A percentile compares a stretch with the other conserved stretches of the same genome.
Conservation (phyloP, 768 basidiomycete genomes). For the Rhodotorula kratochvilovae region DNA sequence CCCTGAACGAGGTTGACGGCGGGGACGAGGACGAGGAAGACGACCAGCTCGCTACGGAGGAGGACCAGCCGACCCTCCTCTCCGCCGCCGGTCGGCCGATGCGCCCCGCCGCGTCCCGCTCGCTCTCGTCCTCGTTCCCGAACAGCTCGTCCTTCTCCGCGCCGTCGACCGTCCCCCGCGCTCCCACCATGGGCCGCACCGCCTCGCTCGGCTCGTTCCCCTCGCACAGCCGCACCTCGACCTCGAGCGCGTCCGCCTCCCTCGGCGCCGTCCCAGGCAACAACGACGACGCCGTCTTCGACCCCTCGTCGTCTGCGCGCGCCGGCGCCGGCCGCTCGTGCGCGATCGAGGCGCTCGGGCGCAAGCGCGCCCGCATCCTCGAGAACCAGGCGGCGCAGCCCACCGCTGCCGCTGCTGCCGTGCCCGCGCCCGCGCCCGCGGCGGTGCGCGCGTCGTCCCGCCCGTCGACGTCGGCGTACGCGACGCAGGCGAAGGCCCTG, state of each 20-base stretch:
- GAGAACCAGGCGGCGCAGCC: background rate
- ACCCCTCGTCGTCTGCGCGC: background rate
- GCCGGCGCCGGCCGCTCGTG: constrained; percentile 16
- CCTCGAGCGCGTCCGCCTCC: background rate
- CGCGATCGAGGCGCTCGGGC: constrained; percentile 23
- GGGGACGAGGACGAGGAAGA: background rate
- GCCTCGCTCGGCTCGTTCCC: constrained; percentile 5
- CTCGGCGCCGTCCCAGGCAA: background rate
- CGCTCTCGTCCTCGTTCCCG: background rate
- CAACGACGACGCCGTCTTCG: background rate
- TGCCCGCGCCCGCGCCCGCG: background rate
- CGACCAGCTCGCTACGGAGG: background rate
- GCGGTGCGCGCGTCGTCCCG: background rate
- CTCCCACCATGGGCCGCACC: background rate
- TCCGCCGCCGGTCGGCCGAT: background rate
- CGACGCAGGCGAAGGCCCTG: background rate
- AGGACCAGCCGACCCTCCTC: background rate
- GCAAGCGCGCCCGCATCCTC: constrained; percentile 24
- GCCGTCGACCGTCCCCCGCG: background rate
- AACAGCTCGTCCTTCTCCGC: background rate
- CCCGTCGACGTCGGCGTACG: background rate
- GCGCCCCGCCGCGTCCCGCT: constrained; percentile 5
- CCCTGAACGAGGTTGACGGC: background rate
- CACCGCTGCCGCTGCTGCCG: background rate
- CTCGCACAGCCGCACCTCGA: background rate